Conservation (phyloP, 768 basidiomycete genomes). For the Fomitopsis serialis region DNA sequence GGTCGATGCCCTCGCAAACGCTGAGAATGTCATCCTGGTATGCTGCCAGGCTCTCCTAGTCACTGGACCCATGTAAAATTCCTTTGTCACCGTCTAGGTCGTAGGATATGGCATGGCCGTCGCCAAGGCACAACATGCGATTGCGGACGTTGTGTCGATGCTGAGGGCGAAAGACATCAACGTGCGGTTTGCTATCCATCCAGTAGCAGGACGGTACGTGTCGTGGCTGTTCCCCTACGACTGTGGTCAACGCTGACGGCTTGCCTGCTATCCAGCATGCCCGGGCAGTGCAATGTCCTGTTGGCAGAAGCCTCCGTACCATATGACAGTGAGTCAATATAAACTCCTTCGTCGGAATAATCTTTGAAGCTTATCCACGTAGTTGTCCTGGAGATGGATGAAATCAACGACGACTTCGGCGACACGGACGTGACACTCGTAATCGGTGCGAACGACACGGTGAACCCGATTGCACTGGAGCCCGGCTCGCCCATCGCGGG, state of each 20-base stretch:
- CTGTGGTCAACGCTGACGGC: background rate
- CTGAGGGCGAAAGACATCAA: conserved; percentile 70
- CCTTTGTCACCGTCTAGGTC: conserved; percentile 36
- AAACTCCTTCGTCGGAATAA: background rate
- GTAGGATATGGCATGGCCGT: conserved; percentile 92
- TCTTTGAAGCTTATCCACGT: background rate
- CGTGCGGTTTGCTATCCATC: conserved; percentile 84
- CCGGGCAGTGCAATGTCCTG: conserved; percentile 90
- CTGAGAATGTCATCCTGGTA: conserved; percentile 81
- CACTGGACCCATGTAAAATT: background rate
- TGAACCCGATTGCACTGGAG: conserved; percentile 86
- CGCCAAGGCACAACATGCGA: conserved; percentile 79
- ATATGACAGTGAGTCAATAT: conserved; percentile 62
- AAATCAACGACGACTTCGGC: conserved; percentile 88
- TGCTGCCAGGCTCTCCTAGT: conserved; percentile 3
- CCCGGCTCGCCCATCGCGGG: conserved; percentile 85
- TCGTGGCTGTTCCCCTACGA: background rate
- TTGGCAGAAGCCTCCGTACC: conserved; percentile 88
- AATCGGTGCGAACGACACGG: conserved; percentile 90
- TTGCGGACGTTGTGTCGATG: conserved; percentile 69
- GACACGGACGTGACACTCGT: conserved; percentile 89
- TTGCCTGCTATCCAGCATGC: conserved; percentile 53
- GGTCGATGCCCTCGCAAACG: conserved; percentile 69
- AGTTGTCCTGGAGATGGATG: conserved; percentile 93
- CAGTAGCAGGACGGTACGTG: conserved; percentile 60